Base-by-base conservation (phyloP, 2,329 filamentous ascomycete species). In the Pezicula rhizophila region DNA sequence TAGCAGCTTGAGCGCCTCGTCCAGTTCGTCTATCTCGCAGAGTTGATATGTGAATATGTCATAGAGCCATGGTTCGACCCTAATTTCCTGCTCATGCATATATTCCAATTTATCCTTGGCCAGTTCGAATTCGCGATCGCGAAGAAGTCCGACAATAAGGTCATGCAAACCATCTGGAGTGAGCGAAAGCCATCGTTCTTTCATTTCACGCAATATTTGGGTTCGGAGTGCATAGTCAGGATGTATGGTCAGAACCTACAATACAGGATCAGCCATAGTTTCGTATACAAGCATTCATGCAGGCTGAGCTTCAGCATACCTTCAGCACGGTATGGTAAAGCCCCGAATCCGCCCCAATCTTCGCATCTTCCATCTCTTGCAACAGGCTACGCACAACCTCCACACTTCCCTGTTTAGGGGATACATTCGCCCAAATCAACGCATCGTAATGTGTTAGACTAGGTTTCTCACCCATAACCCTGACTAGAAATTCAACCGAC, bases 61-160 rank as follows among this genome's bases (percentile, higher is more conserved):
- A 60, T 85, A 84, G 7, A 96, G 73, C 90, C 90, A 96, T 1
- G 72, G 62, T 26, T 85, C 76, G 4, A 91, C 68, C 2, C 58
- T 60, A 1, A 79, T 70, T 2, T 74, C 71, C 43, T 78, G 73
- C 45, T 73, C 68, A 38, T 80, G 70, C 76, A 96, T 80, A 18
- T 77, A 69, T 34, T 88, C 83, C 38, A 96, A 67, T 56, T 80
- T 80, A 45, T 79, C 74, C 50, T 95, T 71, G 1, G 89, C 91
- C 54, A 91, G 71, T 68, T 97, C 93, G 53, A 89, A 84, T 59
- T 95, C 85, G 1, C 82, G 80, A 58, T 96, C 91, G 17, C 90
- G 79, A 33, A 97, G 73, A 51, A 95, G 69, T 0, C 89, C 89
- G 8, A 89, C 69, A 1, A 85, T 77, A 17, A 95, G 73, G 61